Percentiles rank a stretch among this genome's conserved stretches.
phyloP scores from a whole-genome alignment of 495 filamentous ascomycete genomes.

The Astrothelium macrocarpum region DNA sequence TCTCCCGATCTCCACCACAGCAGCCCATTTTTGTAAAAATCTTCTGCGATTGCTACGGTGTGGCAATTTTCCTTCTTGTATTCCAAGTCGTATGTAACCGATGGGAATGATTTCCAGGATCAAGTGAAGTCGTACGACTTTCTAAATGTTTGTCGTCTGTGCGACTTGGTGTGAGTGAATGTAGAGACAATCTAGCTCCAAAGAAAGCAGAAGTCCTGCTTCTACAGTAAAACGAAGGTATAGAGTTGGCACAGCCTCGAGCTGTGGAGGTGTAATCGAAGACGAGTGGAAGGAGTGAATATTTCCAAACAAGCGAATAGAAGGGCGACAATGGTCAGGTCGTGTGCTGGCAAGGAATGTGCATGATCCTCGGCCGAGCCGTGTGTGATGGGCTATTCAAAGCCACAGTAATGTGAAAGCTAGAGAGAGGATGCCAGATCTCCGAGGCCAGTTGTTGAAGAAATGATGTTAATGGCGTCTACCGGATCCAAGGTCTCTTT shows the following conservation, averaged over 20 bases:
- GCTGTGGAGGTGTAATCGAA: neutral
- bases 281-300: neutral
- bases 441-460: neutral
- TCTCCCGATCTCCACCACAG: conserved; percentile 61
- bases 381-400: neutral
- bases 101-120: neutral
- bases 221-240: conserved; percentile 1
- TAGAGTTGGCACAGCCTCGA: neutral
- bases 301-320: neutral
- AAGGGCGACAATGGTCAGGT: neutral
- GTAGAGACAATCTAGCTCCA: neutral
- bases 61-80: conserved; percentile 10
- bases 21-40: conserved; percentile 16
- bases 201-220: neutral
- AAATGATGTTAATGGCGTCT: neutral
- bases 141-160: no score
- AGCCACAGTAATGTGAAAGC: neutral
- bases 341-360: conserved; percentile 3
- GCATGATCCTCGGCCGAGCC: conserved; percentile 6
- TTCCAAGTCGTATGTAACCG: neutral
- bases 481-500: neutral
- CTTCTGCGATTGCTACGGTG: no score
- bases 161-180: no score
- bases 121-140: no score
- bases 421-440: neutral